Conservation (phyloP, 352 stramenopile genomes). For the Phytophthora brassicae region DNA sequence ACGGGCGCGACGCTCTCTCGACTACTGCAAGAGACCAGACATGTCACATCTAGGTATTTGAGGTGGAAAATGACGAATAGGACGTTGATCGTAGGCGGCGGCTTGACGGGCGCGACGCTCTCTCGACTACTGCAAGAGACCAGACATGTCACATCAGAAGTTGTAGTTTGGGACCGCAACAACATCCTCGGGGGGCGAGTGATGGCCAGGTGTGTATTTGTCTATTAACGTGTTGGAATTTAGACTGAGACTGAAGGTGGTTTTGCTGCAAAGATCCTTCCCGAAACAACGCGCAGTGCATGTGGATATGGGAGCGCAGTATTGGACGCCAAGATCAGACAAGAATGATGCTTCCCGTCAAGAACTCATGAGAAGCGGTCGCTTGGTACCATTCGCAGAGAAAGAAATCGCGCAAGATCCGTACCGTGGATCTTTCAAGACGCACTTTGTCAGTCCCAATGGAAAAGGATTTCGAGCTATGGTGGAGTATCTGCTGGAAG, state of each 20-base stretch:
- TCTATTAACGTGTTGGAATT: neutral
- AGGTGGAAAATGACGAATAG: too few relatives aligned
- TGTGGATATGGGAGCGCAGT: constrained; percentile 74
- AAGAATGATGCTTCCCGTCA: constrained; percentile 55
- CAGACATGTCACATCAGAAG: constrained; percentile 36
- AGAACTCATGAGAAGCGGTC: constrained; percentile 32
- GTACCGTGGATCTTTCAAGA: constrained; percentile 29
- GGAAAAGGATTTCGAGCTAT: constrained; percentile 54
- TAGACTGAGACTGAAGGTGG: neutral
- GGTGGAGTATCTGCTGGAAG: constrained; percentile 53
- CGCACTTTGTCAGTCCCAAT: constrained; percentile 45
- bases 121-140: constrained; percentile 55
- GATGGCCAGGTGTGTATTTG: constrained; percentile 51
- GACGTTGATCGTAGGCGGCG: constrained; percentile 64
- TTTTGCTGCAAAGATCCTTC: constrained; percentile 43
- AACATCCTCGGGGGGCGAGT: constrained; percentile 64
- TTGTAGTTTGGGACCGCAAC: constrained; percentile 74
- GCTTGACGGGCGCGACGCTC: constrained; percentile 58
- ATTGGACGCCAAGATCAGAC: constrained; percentile 53
- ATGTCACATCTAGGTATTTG: too few relatives aligned
- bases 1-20: constrained; percentile 55
- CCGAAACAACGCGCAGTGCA: constrained; percentile 52
- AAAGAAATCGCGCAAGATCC: constrained; percentile 54
- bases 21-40: constrained; percentile 48
- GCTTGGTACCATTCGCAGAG: constrained; percentile 48